Conservation (phyloP, 306 rosid genomes). For the Alnus rubra region DNA sequence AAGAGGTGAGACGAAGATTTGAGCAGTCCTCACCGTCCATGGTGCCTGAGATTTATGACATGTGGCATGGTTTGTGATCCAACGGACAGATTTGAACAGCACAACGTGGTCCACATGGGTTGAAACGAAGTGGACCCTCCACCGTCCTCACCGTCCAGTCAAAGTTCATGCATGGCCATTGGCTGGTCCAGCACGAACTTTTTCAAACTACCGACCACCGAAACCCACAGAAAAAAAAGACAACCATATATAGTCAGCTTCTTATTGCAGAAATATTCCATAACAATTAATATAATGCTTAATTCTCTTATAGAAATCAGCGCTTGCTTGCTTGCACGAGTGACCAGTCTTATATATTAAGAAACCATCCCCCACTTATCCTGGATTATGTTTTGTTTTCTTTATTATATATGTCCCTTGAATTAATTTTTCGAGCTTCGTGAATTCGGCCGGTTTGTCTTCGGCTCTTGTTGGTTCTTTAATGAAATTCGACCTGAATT, state of each 20-base stretch:
- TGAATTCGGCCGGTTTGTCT: constrained; percentile 32
- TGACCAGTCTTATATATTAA: no score
- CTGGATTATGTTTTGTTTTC: constrained; percentile 54
- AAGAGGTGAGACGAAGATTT: not conserved
- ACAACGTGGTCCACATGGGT: not conserved
- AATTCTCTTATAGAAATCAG: constrained; percentile 25
- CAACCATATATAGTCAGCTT: constrained; percentile 15
- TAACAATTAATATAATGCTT: constrained; percentile 13
- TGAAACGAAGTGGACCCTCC: constrained; percentile 13
- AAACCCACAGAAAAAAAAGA: constrained; percentile 21
- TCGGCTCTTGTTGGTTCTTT: constrained; percentile 24
- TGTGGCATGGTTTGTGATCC: not conserved
- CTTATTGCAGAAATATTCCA: constrained; percentile 13
- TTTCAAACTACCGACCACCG: constrained; percentile 21
- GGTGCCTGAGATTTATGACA: not conserved
- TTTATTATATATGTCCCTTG: constrained; percentile 33
- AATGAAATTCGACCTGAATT: constrained; percentile 35
- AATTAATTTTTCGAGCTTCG: constrained; percentile 41
- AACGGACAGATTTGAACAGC: not conserved
- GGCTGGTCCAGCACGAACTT: constrained; percentile 24
- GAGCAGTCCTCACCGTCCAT: not conserved
- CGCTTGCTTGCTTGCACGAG: constrained; percentile 38
- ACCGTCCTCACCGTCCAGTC: constrained; percentile 51
- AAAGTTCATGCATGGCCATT: constrained; percentile 30
- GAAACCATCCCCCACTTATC: constrained; percentile 52